These are phyloP conservation scores for Klebsormidium nitens DNA, from an alignment of 139 green algal genomes.

Conservation along the genomic window DNA sequence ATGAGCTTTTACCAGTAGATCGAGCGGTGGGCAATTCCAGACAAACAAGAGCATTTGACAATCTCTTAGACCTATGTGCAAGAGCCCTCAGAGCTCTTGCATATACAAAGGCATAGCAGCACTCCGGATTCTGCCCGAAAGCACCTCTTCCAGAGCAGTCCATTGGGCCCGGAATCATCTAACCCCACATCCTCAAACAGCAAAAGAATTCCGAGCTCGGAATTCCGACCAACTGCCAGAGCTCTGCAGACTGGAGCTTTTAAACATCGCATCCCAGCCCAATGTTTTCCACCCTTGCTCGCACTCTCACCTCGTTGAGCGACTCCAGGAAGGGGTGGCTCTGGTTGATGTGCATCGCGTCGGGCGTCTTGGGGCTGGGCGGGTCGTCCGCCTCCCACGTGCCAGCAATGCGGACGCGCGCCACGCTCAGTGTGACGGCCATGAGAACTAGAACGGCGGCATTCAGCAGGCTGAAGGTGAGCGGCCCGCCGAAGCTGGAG, in stretches of 20 bases:
- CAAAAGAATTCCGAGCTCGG: too few species aligned
- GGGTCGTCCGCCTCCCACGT: constrained; percentile 12
- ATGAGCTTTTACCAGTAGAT: too few species aligned
- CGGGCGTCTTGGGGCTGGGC: not conserved
- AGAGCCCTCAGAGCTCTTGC: too few species aligned
- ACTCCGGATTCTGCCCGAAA: too few species aligned
- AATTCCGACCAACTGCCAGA: too few species aligned
- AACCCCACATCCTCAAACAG: too few species aligned
- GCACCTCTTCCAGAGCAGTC: too few species aligned
- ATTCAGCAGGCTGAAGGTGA: not conserved
- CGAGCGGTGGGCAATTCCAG: too few species aligned
- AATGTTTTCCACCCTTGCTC: not conserved
- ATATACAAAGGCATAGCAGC: too few species aligned
- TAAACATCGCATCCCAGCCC: not conserved
- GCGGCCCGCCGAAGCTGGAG: constrained; percentile 13
- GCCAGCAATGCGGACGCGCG: constrained; percentile 3
- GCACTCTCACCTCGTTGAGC: constrained; percentile 26
- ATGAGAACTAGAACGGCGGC: constrained; percentile 22
- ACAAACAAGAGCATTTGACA: too few species aligned
- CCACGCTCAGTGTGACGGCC: constrained; percentile 22
- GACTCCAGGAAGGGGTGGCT: constrained; percentile 31
- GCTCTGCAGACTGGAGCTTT: not conserved
- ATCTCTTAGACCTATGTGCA: too few species aligned
- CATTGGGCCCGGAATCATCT: too few species aligned
- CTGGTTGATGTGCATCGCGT: constrained; percentile 16